Percentiles rank a stretch among this genome's conserved stretches.
phyloP scores from a whole-genome alignment of 805 yeast genomes.

The Suhomyces emberorum region DNA sequence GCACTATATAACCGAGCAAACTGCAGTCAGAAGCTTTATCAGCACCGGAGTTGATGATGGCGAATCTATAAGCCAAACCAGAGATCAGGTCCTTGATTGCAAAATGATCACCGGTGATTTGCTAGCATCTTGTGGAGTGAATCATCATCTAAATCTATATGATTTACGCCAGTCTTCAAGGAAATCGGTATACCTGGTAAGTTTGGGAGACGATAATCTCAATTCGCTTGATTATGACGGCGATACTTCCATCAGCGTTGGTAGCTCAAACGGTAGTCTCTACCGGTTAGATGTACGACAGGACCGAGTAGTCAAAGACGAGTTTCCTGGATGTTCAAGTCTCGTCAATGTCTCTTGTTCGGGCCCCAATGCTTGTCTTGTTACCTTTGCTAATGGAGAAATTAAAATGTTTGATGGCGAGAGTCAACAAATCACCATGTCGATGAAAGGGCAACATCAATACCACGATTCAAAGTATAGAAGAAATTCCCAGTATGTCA shows the following conservation, averaged over 20 bases:
- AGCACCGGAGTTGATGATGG: not conserved
- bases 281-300: slow-evolving; percentile 23
- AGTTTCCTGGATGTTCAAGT: slow-evolving; percentile 1
- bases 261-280: slow-evolving; percentile 21
- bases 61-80: not conserved
- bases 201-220: slow-evolving; percentile 23
- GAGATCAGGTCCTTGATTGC: slow-evolving; percentile 19
- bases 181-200: slow-evolving; percentile 13
- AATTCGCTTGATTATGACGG: slow-evolving; percentile 15
- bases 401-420: not conserved
- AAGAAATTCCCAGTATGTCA: slow-evolving; percentile 5
- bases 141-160: slow-evolving; percentile 19
- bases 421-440: not conserved
- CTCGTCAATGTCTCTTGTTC: slow-evolving; percentile 4
- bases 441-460: not conserved
- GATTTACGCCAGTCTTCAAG: slow-evolving; percentile 17
- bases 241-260: slow-evolving; percentile 11
- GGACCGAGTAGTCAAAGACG: slow-evolving; percentile 5
- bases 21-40: slow-evolving; percentile 7
- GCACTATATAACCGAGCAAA: slow-evolving; percentile 20
- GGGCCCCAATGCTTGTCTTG: not conserved
- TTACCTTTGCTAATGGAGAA: slow-evolving; percentile 1
- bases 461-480: slow-evolving; percentile 6
- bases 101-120: slow-evolving; percentile 17
- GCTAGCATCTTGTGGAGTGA: slow-evolving; percentile 24